Conservation (phyloP, 2,329 filamentous ascomycete genomes). For the Bipolaris bicolor region DNA sequence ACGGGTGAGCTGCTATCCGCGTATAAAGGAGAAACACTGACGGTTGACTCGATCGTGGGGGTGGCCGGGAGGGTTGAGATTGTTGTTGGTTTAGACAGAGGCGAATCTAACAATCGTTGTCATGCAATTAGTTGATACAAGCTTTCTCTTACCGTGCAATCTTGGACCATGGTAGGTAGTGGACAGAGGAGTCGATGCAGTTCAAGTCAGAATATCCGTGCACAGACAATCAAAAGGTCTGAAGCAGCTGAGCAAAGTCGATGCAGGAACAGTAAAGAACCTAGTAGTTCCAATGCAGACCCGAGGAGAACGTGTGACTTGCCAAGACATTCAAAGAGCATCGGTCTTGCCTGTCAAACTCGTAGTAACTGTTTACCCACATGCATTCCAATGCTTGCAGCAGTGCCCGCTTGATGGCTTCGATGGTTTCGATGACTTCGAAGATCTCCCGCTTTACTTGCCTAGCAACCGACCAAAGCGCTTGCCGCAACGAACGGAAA, state of each 20-base stretch:
- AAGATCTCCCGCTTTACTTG: background rate
- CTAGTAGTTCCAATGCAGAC: background rate
- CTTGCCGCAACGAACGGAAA: slow-evolving; percentile 1
- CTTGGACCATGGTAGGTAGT: background rate
- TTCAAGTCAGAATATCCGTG: background rate
- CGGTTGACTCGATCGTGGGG: background rate
- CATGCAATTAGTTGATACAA: background rate
- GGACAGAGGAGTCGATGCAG: background rate
- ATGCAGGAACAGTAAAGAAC: background rate
- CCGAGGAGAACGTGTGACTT: background rate
- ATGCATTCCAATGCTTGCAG: slow-evolving; percentile 10
- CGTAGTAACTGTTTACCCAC: slow-evolving; percentile 4
- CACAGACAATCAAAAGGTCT: background rate
- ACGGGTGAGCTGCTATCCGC: background rate
- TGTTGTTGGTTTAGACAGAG: background rate
- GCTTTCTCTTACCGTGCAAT: background rate
- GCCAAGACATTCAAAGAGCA: slow-evolving; percentile 4
- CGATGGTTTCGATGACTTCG: background rate
- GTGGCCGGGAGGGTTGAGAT: background rate
- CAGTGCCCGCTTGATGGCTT: background rate
- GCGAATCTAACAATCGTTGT: background rate
- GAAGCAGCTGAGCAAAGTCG: background rate
- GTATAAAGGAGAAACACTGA: background rate
- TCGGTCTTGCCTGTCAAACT: background rate
- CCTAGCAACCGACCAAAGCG: background rate